Evolutionary conservation across 257 asterid genomes (phyloP).

Genomic region (Scutellaria baicalensis): DNA sequence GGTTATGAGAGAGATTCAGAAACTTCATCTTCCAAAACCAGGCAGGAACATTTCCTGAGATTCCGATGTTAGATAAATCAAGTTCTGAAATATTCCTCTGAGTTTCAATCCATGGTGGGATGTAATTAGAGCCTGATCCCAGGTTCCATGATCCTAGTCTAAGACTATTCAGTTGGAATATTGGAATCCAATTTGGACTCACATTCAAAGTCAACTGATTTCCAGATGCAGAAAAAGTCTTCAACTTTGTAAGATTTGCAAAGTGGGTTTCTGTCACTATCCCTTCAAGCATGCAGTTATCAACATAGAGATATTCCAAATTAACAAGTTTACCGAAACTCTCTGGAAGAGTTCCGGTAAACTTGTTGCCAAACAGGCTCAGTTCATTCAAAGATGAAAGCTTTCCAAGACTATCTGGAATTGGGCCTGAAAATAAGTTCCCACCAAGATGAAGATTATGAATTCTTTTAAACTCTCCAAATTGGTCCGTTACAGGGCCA

Average conservation of each 20-base stretch:
- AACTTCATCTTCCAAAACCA: slow-evolving; percentile 18
- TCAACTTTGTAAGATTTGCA: slow-evolving; percentile 22
- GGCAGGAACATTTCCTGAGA: slow-evolving; percentile 12
- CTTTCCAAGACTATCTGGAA: slow-evolving; percentile 21
- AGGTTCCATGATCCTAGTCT: slow-evolving; percentile 14
- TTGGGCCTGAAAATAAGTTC: slow-evolving; percentile 16
- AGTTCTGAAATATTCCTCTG: background rate
- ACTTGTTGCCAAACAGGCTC: background rate
- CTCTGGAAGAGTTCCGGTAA: slow-evolving; percentile 33
- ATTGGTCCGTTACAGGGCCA: slow-evolving; percentile 11
- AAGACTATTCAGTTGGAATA: background rate
- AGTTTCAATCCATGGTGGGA: slow-evolving; percentile 26
- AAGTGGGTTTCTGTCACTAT: slow-evolving; percentile 24
- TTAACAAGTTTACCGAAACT: slow-evolving; percentile 23
- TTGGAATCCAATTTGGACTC: slow-evolving; percentile 22
- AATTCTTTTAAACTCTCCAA: slow-evolving; percentile 16
- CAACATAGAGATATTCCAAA: background rate
- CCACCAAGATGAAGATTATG: background rate
- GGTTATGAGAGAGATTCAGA: slow-evolving; percentile 24
- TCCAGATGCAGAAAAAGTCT: background rate
- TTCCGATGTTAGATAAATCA: slow-evolving; percentile 21
- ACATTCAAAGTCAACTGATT: slow-evolving; percentile 22
- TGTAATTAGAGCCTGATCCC: background rate
- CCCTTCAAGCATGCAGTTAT: slow-evolving; percentile 21
- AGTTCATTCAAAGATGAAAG: slow-evolving; percentile 3